Percentiles rank a stretch among this genome's conserved stretches.
Conservation (phyloP, 2,329 filamentous ascomycete genomes). For the Fusarium sp. region DNA sequence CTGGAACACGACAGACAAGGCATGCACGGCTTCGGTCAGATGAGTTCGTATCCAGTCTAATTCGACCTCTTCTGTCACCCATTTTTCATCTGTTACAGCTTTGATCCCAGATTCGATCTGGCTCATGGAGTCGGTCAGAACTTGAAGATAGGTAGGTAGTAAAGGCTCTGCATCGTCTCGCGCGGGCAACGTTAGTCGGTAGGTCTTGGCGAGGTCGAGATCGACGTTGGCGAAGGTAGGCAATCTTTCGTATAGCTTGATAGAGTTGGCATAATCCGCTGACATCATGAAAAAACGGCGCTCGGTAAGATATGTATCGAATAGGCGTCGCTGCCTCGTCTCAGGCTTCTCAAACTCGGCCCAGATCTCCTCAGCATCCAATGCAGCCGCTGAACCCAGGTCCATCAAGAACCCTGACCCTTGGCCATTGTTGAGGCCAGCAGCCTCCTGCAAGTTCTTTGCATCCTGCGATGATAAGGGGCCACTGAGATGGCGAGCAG, state of each 20-base stretch:
- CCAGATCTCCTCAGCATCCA: constrained; percentile 66
- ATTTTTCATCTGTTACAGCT: constrained; percentile 61
- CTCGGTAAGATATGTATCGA: constrained; percentile 78
- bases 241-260: constrained; percentile 56
- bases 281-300: constrained; percentile 74
- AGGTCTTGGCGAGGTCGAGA: constrained; percentile 47
- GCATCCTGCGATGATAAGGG: constrained; percentile 82
- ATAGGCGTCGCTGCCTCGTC: constrained; percentile 73
- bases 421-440: constrained; percentile 71
- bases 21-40: constrained; percentile 77
- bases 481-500: constrained; percentile 76
- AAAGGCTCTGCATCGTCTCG: constrained; percentile 57
- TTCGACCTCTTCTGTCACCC: constrained; percentile 65
- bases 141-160: constrained; percentile 60
- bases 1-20: constrained; percentile 78
- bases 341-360: constrained; percentile 71
- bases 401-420: constrained; percentile 67
- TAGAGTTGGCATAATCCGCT: constrained; percentile 65
- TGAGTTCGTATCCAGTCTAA: constrained; percentile 70
- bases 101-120: constrained; percentile 61
- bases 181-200: constrained; percentile 46
- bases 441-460: constrained; percentile 78
- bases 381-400: constrained; percentile 58
- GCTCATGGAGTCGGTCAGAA: constrained; percentile 61
- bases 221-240: constrained; percentile 49